Evolutionary conservation across 805 yeast genomes (phyloP).

Genomic region (Nakazawaea anatomiae): DNA sequence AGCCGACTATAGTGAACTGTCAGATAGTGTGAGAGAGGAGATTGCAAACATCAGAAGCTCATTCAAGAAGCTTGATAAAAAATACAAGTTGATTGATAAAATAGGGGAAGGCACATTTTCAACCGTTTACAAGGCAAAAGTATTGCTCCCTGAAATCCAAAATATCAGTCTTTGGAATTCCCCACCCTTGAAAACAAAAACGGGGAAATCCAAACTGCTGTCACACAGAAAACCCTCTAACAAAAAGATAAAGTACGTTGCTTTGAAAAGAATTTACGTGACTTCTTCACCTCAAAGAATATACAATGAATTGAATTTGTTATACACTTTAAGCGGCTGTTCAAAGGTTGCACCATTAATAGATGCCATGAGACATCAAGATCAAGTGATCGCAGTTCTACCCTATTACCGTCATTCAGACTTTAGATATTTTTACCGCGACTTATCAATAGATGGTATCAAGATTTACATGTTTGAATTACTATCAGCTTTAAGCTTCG

Average conservation of each 20-base stretch:
- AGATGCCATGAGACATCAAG: constrained; percentile 82
- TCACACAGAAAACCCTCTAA: constrained; percentile 16
- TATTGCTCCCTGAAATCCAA: constrained; percentile 23
- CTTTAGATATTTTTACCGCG: constrained; percentile 80
- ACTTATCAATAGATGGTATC: constrained; percentile 73
- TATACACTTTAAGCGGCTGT: constrained; percentile 64
- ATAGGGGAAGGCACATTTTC: constrained; percentile 86
- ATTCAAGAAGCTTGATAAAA: constrained; percentile 23
- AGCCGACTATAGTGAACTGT: constrained; percentile 11
- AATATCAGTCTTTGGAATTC: constrained; percentile 19
- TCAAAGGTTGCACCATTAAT: constrained; percentile 80
- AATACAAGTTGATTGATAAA: constrained; percentile 36
- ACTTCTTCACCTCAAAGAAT: constrained; percentile 93
- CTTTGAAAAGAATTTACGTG: constrained; percentile 88
- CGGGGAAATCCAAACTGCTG: neutral
- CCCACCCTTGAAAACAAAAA: constrained; percentile 19
- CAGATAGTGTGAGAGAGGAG: constrained; percentile 28
- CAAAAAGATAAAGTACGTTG: constrained; percentile 51
- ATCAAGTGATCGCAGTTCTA: constrained; percentile 87
- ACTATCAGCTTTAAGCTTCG: constrained; percentile 66
- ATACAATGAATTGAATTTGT: constrained; percentile 75
- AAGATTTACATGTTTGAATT: constrained; percentile 76
- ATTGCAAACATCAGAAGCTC: constrained; percentile 20
- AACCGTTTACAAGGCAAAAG: constrained; percentile 58
- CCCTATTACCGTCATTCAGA: constrained; percentile 91